Conservation (phyloP, 2,329 filamentous ascomycete species). For the Metarhizium guizhouense region DNA sequence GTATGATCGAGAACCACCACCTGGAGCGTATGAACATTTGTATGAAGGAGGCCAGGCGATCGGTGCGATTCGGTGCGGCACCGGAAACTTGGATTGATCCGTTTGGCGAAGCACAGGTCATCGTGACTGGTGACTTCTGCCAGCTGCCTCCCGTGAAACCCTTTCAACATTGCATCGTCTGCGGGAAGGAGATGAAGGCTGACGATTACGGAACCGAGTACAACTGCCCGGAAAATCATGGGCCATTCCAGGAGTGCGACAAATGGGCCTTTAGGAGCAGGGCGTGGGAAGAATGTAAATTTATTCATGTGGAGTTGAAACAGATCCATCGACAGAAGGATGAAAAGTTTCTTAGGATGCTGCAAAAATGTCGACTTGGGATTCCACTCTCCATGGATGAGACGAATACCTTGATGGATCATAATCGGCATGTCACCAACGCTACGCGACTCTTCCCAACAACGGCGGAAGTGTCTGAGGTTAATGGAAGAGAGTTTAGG, state of each 20-base stretch:
- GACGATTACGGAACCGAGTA: neutral
- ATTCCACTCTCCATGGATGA: constrained; percentile 26
- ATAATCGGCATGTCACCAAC: constrained; percentile 26
- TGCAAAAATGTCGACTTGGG: constrained; percentile 46
- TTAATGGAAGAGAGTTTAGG: neutral
- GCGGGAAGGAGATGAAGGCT: constrained; percentile 12
- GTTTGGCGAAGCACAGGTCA: constrained; percentile 8
- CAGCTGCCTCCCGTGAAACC: constrained; percentile 51
- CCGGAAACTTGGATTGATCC: too few species aligned
- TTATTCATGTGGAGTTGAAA: constrained; percentile 42
- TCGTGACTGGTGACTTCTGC: constrained; percentile 40
- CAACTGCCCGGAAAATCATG: neutral
- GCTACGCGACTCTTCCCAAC: constrained; percentile 11
- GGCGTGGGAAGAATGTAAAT: constrained; percentile 45
- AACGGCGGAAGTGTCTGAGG: constrained; percentile 3
- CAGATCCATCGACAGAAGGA: constrained; percentile 46
- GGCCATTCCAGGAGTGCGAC: constrained; percentile 29
- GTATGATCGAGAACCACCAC: constrained; percentile 49
- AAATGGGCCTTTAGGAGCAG: constrained; percentile 53
- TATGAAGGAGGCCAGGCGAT: constrained; percentile 21
- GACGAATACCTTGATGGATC: constrained; percentile 33
- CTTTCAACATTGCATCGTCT: constrained; percentile 25
- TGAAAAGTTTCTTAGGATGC: constrained; percentile 39
- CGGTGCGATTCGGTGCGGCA: too few species aligned
- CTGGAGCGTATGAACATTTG: constrained; percentile 14